Conservation (phyloP, 345 rosid species). For the Eucalyptus pauciflora region DNA sequence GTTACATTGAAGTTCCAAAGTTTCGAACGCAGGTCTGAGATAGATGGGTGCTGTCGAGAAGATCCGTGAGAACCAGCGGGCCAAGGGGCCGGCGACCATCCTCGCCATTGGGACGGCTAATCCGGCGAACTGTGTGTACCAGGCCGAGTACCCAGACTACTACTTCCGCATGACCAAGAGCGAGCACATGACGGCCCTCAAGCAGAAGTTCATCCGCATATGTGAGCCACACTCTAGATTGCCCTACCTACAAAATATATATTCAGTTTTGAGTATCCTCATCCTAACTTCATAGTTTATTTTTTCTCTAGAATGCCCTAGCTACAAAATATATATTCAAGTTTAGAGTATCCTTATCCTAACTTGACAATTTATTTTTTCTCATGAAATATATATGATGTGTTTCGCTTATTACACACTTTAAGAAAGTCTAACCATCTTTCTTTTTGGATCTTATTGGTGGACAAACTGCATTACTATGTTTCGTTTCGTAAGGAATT, state of each 20-base stretch:
- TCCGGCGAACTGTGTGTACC: not conserved
- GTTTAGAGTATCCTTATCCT: not conserved
- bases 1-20: not conserved
- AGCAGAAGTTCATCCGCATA: conserved; percentile 10
- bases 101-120: conserved; percentile 7
- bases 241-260: not conserved
- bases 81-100: not conserved
- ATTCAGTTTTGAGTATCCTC: not conserved
- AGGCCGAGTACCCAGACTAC: not conserved
- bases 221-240: not conserved
- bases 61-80: not conserved
- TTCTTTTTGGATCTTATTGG: not conserved
- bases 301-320: too few species aligned
- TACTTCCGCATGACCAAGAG: not conserved
- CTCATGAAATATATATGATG: not conserved
- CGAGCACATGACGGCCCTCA: conserved; percentile 1
- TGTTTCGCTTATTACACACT: not conserved
- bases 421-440: not conserved
- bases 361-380: not conserved
- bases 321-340: not conserved
- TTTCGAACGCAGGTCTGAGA: not conserved
- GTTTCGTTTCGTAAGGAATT: not conserved
- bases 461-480: not conserved
- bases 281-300: too few species aligned
- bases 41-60: not conserved